Base-by-base conservation (phyloP, 164 flowering plant genomes). In the Annona squamosa region DNA sequence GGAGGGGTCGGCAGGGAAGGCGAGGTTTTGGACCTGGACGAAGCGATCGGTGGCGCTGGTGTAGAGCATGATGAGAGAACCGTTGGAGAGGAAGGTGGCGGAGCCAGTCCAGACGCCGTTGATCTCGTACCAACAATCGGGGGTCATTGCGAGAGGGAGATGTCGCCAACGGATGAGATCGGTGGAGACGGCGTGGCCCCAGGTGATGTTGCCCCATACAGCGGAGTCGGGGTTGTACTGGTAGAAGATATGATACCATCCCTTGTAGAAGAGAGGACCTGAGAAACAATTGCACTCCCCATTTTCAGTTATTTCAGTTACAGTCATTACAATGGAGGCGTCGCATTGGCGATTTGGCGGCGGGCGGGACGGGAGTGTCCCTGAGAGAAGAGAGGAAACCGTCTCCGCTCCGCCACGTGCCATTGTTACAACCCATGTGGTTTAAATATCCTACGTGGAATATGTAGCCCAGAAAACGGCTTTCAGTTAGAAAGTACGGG, bases 71-170 rank as follows among this genome's bases (percentile, higher is more conserved):
- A 89, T 74, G 16, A 93, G 37, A 47, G 77, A 46, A 45, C 95
- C 98, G 45, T 87, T 82, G 9, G 88, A 83, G 41, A 91, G 89
- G 79, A 88, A 47, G 18, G 97, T 93, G 66, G 98, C 98, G 0
- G 98, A 93, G n/a, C 98, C 98, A 12, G 97, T 86, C 97, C 94
- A 91, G 62, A 90, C 97, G 4, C 98, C 98, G 6, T 85, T 85
- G 61, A 68, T 67, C 69, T 93, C 98, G 73, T 85, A 93, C 98
- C 97, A 91, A 2, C 85, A 85, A 71, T 91, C 94, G 3, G 93
- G 80, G 41, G 85, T 82, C 91, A 93, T 83, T 45, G 97, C 93
- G 0, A 86, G 44, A 7, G 96, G 96, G 16, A 93, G 92, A 80
- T 90, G 83, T 43, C 83, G 75, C 98, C 98, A 93, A 70, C 90